A percentile compares a stretch with the other conserved stretches of the same genome.
Conservation (phyloP, 768 basidiomycete genomes). For the Agaricus bisporus region DNA sequence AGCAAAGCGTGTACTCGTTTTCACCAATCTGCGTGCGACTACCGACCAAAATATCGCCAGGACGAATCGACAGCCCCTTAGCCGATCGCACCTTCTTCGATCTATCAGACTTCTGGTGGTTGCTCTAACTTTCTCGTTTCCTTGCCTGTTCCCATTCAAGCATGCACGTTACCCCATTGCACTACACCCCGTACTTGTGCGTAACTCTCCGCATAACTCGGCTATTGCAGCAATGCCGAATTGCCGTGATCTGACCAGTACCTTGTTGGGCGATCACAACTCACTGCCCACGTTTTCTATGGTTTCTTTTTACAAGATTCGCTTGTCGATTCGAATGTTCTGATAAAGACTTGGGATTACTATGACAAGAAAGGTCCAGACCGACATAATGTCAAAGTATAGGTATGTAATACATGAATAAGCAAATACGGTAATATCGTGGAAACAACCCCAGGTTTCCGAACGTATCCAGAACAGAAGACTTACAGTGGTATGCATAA, state of each 20-base stretch:
- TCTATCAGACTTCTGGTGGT: not conserved
- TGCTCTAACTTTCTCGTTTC: not conserved
- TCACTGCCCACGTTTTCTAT: too few species aligned
- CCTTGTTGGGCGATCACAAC: not conserved
- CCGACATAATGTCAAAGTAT: not conserved
- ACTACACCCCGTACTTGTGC: too few species aligned
- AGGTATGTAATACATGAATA: not conserved
- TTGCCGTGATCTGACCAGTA: not conserved
- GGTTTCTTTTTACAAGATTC: too few species aligned
- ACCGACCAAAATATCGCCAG: not conserved
- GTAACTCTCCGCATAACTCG: not conserved
- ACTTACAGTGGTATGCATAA: not conserved
- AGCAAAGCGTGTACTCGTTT: not conserved
- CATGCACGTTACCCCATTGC: not conserved
- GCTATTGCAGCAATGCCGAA: not conserved
- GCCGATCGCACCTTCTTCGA: constrained; percentile 2
- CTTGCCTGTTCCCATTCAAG: not conserved
- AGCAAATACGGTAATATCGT: not conserved
- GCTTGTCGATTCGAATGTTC: not conserved
- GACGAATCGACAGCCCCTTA: not conserved
- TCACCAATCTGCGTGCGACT: not conserved
- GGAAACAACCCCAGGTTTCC: not conserved
- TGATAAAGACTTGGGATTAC: not conserved
- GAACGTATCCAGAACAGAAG: not conserved
- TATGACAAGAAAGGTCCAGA: not conserved